Conservation (phyloP, 2,329 filamentous ascomycete species). For the Macrophomina phaseolina region DNA sequence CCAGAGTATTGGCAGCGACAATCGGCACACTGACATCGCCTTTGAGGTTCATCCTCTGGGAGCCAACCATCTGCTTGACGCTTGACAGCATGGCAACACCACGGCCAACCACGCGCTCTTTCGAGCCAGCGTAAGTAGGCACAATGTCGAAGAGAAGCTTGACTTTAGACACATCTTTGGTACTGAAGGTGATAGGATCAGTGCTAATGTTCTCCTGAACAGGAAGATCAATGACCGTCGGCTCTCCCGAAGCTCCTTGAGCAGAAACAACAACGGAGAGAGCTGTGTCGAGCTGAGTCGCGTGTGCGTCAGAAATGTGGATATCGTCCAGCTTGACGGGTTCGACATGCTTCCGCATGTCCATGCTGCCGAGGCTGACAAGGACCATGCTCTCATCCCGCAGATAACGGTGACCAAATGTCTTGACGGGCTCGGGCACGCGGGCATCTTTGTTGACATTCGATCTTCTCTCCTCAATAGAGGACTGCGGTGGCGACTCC, state of each 20-base stretch:
- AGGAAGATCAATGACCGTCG: slow-evolving; percentile 87
- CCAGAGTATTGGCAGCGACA: slow-evolving; percentile 77
- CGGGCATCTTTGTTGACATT: slow-evolving; percentile 52
- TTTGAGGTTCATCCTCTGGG: slow-evolving; percentile 87
- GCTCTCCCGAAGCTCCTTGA: slow-evolving; percentile 81
- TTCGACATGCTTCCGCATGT: slow-evolving; percentile 79
- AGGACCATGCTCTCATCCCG: slow-evolving; percentile 87
- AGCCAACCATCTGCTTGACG: slow-evolving; percentile 80
- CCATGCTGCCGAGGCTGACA: slow-evolving; percentile 93
- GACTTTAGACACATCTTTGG: slow-evolving; percentile 77
- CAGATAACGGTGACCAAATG: slow-evolving; percentile 94
- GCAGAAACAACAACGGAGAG: slow-evolving; percentile 91
- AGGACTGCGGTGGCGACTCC: slow-evolving; percentile 59
- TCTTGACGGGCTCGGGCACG: slow-evolving; percentile 80
- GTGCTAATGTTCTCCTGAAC: slow-evolving; percentile 94
- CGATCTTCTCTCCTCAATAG: slow-evolving; percentile 57
- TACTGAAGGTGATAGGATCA: slow-evolving; percentile 89
- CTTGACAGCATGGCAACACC: slow-evolving; percentile 87
- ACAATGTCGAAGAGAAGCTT: slow-evolving; percentile 94
- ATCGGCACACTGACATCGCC: slow-evolving; percentile 93
- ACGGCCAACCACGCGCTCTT: slow-evolving; percentile 83
- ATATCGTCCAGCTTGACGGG: slow-evolving; percentile 89
- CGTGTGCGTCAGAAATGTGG: slow-evolving; percentile 84
- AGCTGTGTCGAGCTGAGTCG: slow-evolving; percentile 91
- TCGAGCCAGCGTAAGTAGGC: slow-evolving; percentile 85